These are phyloP conservation scores for Arachnopeziza araneosa DNA, from an alignment of 2,329 filamentous ascomycete species.

Conservation along the genomic window DNA sequence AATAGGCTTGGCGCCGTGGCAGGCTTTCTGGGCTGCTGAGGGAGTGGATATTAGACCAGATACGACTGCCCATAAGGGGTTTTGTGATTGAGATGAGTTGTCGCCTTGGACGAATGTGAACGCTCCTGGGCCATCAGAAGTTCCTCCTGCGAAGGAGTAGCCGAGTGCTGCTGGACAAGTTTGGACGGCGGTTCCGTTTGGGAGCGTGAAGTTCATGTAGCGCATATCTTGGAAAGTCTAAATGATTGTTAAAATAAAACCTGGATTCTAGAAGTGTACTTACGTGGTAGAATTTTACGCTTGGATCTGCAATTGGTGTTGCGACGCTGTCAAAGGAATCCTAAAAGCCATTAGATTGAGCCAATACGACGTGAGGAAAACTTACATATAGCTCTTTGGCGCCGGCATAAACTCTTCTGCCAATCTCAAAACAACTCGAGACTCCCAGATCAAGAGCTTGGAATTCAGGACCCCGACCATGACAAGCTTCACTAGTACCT, in stretches of 20 bases:
- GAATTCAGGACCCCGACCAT: constrained; percentile 67
- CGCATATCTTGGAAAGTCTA: constrained; percentile 73
- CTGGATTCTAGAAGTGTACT: not conserved
- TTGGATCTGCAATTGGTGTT: constrained; percentile 50
- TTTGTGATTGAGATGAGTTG: constrained; percentile 58
- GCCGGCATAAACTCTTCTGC: constrained; percentile 59
- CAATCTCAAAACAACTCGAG: constrained; percentile 71
- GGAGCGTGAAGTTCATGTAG: constrained; percentile 66
- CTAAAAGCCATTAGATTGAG: constrained; percentile 7
- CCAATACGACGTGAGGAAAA: not conserved
- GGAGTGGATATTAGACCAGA: constrained; percentile 66
- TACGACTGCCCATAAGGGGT: constrained; percentile 68
- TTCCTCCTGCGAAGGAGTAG: constrained; percentile 87
- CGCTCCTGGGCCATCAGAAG: constrained; percentile 80
- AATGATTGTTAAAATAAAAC: not conserved
- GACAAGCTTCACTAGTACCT: constrained; percentile 62
- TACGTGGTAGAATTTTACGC: constrained; percentile 70
- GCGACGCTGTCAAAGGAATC: constrained; percentile 24
- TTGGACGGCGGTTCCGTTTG: constrained; percentile 62
- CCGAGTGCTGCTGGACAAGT: constrained; percentile 86
- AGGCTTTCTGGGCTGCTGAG: constrained; percentile 39
- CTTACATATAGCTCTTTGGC: constrained; percentile 51
- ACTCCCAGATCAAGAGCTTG: constrained; percentile 63
- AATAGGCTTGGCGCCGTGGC: constrained; percentile 75
- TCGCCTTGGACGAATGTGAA: constrained; percentile 91